Evolutionary conservation across 2,329 filamentous ascomycete genomes (phyloP).

Genomic region (Aschersonia sp.): DNA sequence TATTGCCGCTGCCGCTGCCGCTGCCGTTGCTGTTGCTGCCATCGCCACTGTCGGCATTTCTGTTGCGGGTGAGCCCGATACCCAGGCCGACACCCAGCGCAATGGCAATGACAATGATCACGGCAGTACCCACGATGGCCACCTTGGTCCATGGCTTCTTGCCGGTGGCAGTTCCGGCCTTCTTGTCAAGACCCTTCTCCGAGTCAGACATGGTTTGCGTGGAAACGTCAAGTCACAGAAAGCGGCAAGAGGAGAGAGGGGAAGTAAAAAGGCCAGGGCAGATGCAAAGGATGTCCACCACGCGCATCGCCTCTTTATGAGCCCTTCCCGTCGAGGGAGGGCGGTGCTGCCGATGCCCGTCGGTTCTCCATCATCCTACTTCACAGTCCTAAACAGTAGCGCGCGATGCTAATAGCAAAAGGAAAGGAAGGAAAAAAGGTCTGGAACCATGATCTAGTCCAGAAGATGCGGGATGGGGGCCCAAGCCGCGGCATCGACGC

Average conservation of each 20-base stretch:
- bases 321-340: no score
- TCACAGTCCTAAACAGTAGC: no score
- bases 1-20: not conserved
- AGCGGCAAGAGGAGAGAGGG: no score
- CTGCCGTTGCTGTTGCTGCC: not conserved
- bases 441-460: no score
- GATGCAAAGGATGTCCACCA: not conserved
- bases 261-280: no score
- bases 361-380: not conserved
- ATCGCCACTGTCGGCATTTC: not conserved
- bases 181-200: not conserved
- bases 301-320: no score
- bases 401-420: no score
- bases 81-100: slow-evolving; percentile 40
- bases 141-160: not conserved
- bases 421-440: no score
- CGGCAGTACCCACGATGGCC: not conserved
- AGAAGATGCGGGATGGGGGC: no score
- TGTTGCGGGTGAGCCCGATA: slow-evolving; percentile 29
- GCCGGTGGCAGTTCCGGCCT: not conserved
- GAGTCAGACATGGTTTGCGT: not conserved
- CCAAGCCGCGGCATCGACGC: no score
- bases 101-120: slow-evolving; percentile 15
- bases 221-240: no score
- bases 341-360: not conserved